These are phyloP conservation scores for Mucor mucedo DNA, from an alignment of 371 early-diverging fungal species.

Conservation along the genomic window DNA sequence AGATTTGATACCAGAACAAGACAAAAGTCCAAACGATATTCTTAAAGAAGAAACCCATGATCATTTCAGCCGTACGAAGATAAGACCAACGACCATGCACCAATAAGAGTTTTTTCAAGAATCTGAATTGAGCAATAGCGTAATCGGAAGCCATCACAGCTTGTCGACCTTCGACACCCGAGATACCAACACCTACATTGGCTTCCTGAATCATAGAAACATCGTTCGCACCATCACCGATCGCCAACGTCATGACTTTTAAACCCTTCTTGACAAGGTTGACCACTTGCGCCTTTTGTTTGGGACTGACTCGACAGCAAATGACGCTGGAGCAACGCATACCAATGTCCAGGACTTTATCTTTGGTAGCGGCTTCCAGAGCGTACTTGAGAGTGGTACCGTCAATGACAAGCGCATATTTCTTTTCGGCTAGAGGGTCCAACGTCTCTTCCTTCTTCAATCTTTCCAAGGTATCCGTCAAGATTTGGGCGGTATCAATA, in stretches of 20 bases:
- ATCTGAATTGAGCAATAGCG: conserved; percentile 88
- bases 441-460: conserved; percentile 54
- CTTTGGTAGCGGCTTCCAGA: conserved; percentile 61
- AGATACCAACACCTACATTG: conserved; percentile 90
- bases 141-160: conserved; percentile 94
- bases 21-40: conserved; percentile 81
- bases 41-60: conserved; percentile 83
- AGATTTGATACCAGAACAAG: conserved; percentile 85
- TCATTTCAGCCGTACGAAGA: conserved; percentile 76
- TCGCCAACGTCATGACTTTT: conserved; percentile 78
- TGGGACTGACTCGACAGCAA: conserved; percentile 90
- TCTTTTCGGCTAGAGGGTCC: conserved; percentile 46
- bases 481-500: conserved; percentile 59
- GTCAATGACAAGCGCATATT: conserved; percentile 88
- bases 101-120: conserved; percentile 70
- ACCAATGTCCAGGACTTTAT: conserved; percentile 68
- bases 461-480: conserved; percentile 70
- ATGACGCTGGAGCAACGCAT: conserved; percentile 78
- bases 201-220: conserved; percentile 94
- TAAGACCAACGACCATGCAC: conserved; percentile 92
- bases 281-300: conserved; percentile 91
- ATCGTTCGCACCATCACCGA: conserved; percentile 96
- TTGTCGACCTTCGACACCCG: conserved; percentile 93
- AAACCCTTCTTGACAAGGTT: conserved; percentile 44
- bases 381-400: conserved; percentile 87